Conservation (phyloP, 345 rosid genomes). For the Moringa oleifera region DNA sequence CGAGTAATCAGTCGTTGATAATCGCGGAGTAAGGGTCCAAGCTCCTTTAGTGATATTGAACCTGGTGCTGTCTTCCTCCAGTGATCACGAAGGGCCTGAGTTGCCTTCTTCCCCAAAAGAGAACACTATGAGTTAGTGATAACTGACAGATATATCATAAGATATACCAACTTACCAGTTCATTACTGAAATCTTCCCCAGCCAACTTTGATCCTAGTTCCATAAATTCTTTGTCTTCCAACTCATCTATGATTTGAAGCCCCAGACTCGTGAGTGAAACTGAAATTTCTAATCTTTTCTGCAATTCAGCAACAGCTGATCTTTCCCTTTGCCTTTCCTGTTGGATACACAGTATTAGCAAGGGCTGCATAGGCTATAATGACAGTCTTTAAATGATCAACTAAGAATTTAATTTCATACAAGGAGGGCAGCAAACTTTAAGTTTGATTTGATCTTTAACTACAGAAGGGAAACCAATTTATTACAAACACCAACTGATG, state of each 20-base stretch:
- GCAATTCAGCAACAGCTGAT: constrained; percentile 48
- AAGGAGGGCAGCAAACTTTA: too few species aligned
- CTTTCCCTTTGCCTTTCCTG: constrained; percentile 60
- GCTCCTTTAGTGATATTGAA: constrained; percentile 62
- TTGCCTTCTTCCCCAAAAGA: constrained; percentile 33
- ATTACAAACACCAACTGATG: not conserved
- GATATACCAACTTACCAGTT: constrained; percentile 35
- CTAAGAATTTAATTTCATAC: not conserved
- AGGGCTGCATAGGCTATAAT: not conserved
- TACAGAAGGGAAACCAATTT: not conserved
- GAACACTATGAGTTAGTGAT: constrained; percentile 17
- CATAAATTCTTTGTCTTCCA: constrained; percentile 68
- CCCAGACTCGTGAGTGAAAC: constrained; percentile 33
- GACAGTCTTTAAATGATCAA: not conserved
- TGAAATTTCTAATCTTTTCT: constrained; percentile 54
- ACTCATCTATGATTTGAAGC: constrained; percentile 52
- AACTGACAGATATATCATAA: constrained; percentile 11
- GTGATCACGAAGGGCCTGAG: constrained; percentile 64
- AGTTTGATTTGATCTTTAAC: not conserved
- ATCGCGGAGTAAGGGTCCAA: constrained; percentile 82
- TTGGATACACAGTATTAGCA: constrained; percentile 3
- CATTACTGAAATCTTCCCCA: constrained; percentile 39
- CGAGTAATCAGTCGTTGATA: constrained; percentile 66
- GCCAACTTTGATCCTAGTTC: constrained; percentile 55
- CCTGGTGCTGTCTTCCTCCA: constrained; percentile 61